These are phyloP conservation scores for Neofusicoccum sp. DNA, from an alignment of 2,329 filamentous ascomycete genomes.

Conservation along the genomic window DNA sequence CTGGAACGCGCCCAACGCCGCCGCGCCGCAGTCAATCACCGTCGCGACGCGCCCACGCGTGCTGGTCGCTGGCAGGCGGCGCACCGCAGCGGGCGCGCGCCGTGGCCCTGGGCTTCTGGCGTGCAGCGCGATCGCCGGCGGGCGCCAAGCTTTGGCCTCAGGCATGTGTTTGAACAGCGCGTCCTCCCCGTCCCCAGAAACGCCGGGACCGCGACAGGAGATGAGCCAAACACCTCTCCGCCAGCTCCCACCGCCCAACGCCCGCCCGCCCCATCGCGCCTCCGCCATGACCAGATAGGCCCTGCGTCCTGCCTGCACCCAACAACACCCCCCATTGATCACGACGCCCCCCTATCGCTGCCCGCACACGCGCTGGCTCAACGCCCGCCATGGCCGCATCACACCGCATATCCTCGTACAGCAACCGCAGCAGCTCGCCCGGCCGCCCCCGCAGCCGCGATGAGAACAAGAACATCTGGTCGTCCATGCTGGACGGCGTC, in stretches of 20 bases:
- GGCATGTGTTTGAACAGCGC: conserved; percentile 17
- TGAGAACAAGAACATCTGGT: conserved; percentile 81
- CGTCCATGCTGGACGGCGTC: conserved; percentile 84
- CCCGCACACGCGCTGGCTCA: conserved; percentile 3
- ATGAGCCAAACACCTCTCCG: conserved; percentile 16
- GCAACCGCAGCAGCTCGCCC: conserved; percentile 20
- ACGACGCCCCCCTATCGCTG: conserved; percentile 4
- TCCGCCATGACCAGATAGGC: conserved; percentile 13
- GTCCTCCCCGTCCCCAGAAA: conserved; percentile 6
- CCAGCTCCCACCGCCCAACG: conserved; percentile 1
- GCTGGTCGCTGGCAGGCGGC: conserved; percentile 2
- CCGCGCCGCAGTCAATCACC: neutral
- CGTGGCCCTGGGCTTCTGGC: neutral
- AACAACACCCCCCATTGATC: conserved; percentile 2
- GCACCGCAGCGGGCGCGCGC: neutral
- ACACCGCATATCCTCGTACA: conserved; percentile 18
- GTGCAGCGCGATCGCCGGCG: conserved; percentile 5
- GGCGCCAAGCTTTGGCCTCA: conserved; percentile 14
- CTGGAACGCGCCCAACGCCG: conserved; percentile 15
- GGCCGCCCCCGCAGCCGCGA: conserved; percentile 56
- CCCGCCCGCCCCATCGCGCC: conserved; percentile 1
- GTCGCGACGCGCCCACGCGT: conserved; percentile 1
- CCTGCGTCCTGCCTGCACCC: conserved; percentile 1
- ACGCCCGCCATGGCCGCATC: conserved; percentile 16
- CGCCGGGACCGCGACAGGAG: conserved; percentile 17